Conservation (phyloP, 495 filamentous ascomycete genomes). For the Talaromyces borbonicus region DNA sequence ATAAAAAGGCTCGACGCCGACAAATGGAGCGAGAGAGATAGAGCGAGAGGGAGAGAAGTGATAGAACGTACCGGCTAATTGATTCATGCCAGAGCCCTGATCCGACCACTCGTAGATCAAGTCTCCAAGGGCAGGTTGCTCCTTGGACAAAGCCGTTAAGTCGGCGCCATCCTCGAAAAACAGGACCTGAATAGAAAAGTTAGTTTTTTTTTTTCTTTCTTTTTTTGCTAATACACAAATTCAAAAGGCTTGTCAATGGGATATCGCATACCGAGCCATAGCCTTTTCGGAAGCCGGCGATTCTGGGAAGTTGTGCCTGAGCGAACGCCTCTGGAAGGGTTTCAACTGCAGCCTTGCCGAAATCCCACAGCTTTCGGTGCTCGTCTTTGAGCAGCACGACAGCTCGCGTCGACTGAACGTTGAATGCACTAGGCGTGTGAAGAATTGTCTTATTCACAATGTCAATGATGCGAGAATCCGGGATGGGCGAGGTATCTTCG, state of each 20-base stretch:
- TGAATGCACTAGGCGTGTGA: constrained; percentile 42
- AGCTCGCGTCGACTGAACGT: constrained; percentile 43
- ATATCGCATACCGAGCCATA: constrained; percentile 37
- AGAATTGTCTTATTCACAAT: constrained; percentile 38
- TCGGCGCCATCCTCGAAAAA: constrained; percentile 41
- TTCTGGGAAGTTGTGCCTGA: constrained; percentile 24
- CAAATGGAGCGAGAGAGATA: too few species aligned
- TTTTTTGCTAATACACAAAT: too few species aligned
- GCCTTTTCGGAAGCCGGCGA: constrained; percentile 32
- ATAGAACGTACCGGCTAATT: constrained; percentile 33
- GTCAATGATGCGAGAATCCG: constrained; percentile 40
- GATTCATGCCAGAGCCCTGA: constrained; percentile 44
- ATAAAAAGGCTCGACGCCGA: too few species aligned
- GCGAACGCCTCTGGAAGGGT: constrained; percentile 24
- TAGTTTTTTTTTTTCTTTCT: neutral
- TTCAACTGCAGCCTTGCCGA: constrained; percentile 22
- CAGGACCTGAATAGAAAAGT: constrained; percentile 26
- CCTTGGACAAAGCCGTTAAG: constrained; percentile 17
- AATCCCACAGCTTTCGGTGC: constrained; percentile 42
- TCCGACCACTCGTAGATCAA: constrained; percentile 3
- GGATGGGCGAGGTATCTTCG: constrained; percentile 31
- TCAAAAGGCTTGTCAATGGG: neutral
- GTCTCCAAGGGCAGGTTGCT: neutral
- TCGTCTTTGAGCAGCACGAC: constrained; percentile 38
- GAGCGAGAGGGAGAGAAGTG: neutral